Base-by-base conservation (phyloP, 345 rosid species). In the Noccaea bulbosa region DNA sequence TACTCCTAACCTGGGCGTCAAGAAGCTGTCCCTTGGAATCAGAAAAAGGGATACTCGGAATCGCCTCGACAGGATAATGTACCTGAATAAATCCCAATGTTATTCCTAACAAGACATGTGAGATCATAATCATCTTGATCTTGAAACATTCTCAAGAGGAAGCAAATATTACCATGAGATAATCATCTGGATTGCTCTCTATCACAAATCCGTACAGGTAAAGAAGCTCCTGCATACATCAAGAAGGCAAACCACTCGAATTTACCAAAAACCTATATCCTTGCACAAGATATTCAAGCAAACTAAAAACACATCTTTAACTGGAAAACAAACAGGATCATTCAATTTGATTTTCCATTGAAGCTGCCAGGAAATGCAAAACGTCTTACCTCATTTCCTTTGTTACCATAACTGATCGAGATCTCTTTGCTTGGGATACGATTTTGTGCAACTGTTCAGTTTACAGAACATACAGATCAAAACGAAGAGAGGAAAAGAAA, bases 121-220 rank as follows among this genome's bases (percentile, higher is more conserved):
- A 47, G n/a, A 71, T 34, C 20, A 58, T 34, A 68, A 44, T 47
- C 24, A 46, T 45, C 43, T 62, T 69, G 11, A 40, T 73, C 53
- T 56, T 49, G 9, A 57, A 32, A 64, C 27, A 12, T 62, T 12
- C 55, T 53, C 45, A 32, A 67, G 27, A 22, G 62, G 14, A 71
- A 52, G 17, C 24, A 34, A 52, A 41, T 34, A 61, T 71, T 81
- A 93, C 98, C 98, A 93, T 93, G 69, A 90, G 87, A 82, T 86
- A 90, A 69, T 93, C 97, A 79, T 88, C 96, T 73, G 97, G 87
- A 79, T 90, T 93, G 58, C 82, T 80, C 56, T 87, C 89, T 68
- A 93, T 82, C 65, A 87, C 96, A 73, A 93, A 90, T 58, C 97
- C 98, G 65, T 90, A 90, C n/a, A 93, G 82, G 83, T 93, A 93